Percentiles rank a stretch among this genome's conserved stretches.
phyloP scores from a whole-genome alignment of 768 basidiomycete species.

The Chlorophyllum brunneum region DNA sequence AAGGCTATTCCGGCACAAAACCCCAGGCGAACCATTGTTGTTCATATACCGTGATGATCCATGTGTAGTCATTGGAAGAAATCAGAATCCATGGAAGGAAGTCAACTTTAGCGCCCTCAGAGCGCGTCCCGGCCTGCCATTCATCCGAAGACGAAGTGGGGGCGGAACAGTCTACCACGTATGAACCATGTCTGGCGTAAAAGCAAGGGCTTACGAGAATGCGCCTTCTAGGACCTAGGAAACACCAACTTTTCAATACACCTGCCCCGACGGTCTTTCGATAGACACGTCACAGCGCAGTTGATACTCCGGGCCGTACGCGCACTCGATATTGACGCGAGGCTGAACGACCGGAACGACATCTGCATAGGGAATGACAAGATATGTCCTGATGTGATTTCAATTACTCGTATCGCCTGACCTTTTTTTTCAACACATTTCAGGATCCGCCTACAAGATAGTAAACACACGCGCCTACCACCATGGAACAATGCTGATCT shows the following conservation, averaged over 20 bases:
- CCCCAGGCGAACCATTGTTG: slow-evolving; percentile 64
- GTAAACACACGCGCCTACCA: slow-evolving; percentile 89
- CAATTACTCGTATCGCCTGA: not conserved
- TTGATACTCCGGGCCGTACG: slow-evolving; percentile 76
- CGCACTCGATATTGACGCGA: slow-evolving; percentile 70
- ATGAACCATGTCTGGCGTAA: slow-evolving; percentile 20
- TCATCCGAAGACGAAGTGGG: slow-evolving; percentile 83
- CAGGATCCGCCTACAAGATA: slow-evolving; percentile 97
- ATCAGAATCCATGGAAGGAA: slow-evolving; percentile 99
- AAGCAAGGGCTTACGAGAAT: not conserved
- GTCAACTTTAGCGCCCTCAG: slow-evolving; percentile 68
- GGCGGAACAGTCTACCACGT: slow-evolving; percentile 98
- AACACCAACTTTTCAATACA: slow-evolving; percentile 98
- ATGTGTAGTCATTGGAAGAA: slow-evolving; percentile 90
- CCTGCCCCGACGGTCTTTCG: slow-evolving; percentile 75
- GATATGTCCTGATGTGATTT: slow-evolving; percentile 54
- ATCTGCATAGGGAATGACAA: slow-evolving; percentile 82
- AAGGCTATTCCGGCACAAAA: slow-evolving; percentile 68
- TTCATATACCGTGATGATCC: slow-evolving; percentile 85
- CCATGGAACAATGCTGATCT: slow-evolving; percentile 97
- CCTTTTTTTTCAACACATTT: slow-evolving; percentile 54
- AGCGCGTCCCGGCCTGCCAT: slow-evolving; percentile 51
- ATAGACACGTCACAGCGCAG: slow-evolving; percentile 72
- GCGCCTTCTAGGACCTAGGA: slow-evolving; percentile 71
- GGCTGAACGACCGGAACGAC: slow-evolving; percentile 88